phyloP scores from a whole-genome alignment of 345 rosid genomes.

The Anastatica hierochuntica region DNA sequence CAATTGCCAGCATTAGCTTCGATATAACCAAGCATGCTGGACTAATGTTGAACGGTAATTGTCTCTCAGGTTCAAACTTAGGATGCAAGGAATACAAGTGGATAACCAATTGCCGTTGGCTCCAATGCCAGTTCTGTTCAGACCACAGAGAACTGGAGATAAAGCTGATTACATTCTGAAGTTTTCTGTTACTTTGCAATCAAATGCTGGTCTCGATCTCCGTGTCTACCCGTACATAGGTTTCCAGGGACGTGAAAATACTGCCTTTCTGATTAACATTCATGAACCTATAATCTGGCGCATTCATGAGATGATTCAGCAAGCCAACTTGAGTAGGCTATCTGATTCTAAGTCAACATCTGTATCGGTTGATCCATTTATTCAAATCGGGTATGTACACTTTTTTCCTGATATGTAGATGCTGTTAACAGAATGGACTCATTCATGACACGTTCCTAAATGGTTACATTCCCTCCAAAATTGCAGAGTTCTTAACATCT shows the following conservation, averaged over 20 bases:
- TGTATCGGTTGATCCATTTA: conserved; percentile 92
- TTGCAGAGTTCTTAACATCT: conserved; percentile 71
- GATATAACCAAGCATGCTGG: conserved; percentile 3
- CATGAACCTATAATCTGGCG: conserved; percentile 99
- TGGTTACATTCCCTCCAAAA: conserved; percentile 19
- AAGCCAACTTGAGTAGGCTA: conserved; percentile 63
- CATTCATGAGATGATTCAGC: conserved; percentile 94
- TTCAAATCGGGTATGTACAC: conserved; percentile 70
- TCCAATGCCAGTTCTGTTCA: conserved; percentile 91
- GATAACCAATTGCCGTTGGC: conserved; percentile 95
- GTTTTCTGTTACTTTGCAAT: conserved; percentile 67
- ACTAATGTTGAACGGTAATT: neutral
- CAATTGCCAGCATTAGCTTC: neutral
- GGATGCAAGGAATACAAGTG: conserved; percentile 79
- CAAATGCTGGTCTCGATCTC: conserved; percentile 75
- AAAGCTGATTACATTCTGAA: conserved; percentile 61
- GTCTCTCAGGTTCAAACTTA: conserved; percentile 62
- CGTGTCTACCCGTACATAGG: conserved; percentile 83
- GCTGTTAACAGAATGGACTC: neutral
- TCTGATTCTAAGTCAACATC: conserved; percentile 55
- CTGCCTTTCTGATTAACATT: conserved; percentile 77
- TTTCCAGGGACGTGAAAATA: conserved; percentile 80
- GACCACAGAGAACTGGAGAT: conserved; percentile 77
- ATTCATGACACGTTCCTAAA: neutral
- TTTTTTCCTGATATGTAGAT: neutral